A percentile compares a stretch with the other conserved stretches of the same genome.
Evolutionary conservation across 2,329 filamentous ascomycete genomes (phyloP).

Genomic region (Aspergillus sp.): DNA sequence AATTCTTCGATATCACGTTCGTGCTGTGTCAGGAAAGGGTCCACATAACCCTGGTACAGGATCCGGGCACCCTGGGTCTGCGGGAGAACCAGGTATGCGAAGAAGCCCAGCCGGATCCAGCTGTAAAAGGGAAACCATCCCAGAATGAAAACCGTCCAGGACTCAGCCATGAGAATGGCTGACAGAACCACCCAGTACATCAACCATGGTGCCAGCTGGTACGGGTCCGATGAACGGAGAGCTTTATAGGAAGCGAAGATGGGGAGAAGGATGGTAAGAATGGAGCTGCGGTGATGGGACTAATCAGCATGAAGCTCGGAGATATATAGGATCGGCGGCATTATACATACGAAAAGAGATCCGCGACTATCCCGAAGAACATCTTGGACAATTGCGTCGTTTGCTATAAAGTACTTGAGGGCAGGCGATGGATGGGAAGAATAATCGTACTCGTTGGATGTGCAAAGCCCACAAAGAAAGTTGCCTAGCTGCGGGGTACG

Average conservation of each 20-base stretch:
- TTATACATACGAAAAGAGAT: constrained; percentile 70
- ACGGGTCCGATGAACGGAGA: constrained; percentile 85
- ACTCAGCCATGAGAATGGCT: constrained; percentile 77
- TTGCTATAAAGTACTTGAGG: neutral
- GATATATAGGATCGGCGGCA: neutral
- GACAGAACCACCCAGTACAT: constrained; percentile 98
- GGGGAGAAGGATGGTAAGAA: constrained; percentile 88
- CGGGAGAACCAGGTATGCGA: constrained; percentile 94
- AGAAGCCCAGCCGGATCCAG: constrained; percentile 81
- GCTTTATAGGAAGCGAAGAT: constrained; percentile 98
- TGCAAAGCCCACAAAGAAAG: neutral
- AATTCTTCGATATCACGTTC: constrained; percentile 87
- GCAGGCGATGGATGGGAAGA: neutral
- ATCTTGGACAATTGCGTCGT: constrained; percentile 47
- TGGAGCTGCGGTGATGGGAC: constrained; percentile 58
- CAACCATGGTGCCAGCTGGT: constrained; percentile 91
- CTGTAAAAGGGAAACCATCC: constrained; percentile 92
- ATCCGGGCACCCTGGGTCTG: constrained; percentile 90
- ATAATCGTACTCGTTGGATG: neutral
- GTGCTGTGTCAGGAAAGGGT: constrained; percentile 85
- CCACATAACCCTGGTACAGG: constrained; percentile 80
- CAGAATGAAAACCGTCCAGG: constrained; percentile 83
- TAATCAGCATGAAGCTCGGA: neutral
- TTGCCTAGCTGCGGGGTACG: constrained; percentile 15
- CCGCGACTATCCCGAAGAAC: constrained; percentile 78